Evolutionary conservation across 2,329 filamentous ascomycete genomes (phyloP).

Genomic region (Neofusicoccum parvum): DNA sequence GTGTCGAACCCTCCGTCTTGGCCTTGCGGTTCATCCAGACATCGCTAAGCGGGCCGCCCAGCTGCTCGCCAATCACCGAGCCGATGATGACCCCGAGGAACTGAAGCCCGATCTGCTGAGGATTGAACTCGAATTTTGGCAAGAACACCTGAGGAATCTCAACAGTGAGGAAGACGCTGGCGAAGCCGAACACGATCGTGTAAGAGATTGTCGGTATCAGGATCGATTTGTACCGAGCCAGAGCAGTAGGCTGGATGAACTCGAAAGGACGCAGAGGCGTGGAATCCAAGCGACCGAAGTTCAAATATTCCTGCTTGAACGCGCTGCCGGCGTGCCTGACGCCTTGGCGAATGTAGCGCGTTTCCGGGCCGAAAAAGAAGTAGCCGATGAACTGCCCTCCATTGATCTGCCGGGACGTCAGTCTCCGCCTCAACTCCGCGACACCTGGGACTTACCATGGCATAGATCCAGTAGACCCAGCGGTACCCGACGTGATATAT

Average conservation of each 20-base stretch:
- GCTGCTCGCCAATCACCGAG: constrained; percentile 59
- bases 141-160: constrained; percentile 63
- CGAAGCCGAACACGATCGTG: constrained; percentile 60
- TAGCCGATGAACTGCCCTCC: constrained; percentile 59
- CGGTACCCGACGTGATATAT: constrained; percentile 55
- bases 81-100: constrained; percentile 61
- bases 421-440: not conserved
- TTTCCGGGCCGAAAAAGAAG: constrained; percentile 58
- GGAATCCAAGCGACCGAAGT: constrained; percentile 53
- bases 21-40: constrained; percentile 52
- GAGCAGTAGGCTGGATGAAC: constrained; percentile 55
- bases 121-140: constrained; percentile 58
- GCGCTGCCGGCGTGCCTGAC: constrained; percentile 37
- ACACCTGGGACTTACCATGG: constrained; percentile 42
- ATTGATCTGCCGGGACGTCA: constrained; percentile 48
- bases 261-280: constrained; percentile 52
- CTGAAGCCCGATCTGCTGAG: constrained; percentile 61
- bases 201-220: constrained; percentile 57
- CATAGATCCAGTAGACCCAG: constrained; percentile 62
- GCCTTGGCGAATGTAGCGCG: constrained; percentile 53
- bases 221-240: constrained; percentile 51
- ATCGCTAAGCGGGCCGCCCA: constrained; percentile 58
- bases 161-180: constrained; percentile 56
- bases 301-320: constrained; percentile 48
- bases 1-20: constrained; percentile 32